phyloP scores from a whole-genome alignment of 257 asterid species.

The Catharanthus roseus region DNA sequence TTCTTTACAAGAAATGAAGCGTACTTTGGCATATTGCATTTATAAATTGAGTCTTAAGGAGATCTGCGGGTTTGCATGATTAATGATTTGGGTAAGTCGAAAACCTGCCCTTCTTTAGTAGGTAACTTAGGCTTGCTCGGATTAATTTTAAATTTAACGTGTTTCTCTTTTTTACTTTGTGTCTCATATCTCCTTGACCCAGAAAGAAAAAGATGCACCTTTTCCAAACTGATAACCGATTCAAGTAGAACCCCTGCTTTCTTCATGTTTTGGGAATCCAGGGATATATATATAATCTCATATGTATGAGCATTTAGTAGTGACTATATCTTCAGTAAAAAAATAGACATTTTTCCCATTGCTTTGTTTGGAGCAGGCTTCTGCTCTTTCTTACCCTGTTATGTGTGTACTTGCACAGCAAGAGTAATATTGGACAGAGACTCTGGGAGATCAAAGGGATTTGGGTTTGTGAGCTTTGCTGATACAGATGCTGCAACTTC shows the following conservation, averaged over 20 bases:
- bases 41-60: not conserved
- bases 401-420: constrained; percentile 35
- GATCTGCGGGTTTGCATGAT: not conserved
- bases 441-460: constrained; percentile 70
- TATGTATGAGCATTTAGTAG: not conserved
- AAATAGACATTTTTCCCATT: not conserved
- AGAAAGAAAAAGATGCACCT: too few species aligned
- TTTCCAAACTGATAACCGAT: too few species aligned
- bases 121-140: not conserved
- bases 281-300: too few species aligned
- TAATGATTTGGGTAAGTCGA: not conserved
- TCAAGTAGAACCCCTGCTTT: too few species aligned
- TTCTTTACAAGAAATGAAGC: not conserved
- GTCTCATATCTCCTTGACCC: too few species aligned
- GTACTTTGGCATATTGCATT: not conserved
- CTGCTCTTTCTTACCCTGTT: not conserved
- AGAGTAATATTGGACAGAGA: constrained; percentile 70
- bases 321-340: not conserved
- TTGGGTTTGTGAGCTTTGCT: constrained; percentile 67
- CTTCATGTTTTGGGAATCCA: not conserved
- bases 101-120: not conserved
- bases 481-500: constrained; percentile 48
- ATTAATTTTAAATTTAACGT: too few species aligned
- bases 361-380: not conserved
- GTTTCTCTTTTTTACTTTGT: too few species aligned